Conservation (phyloP, 1,139 yeast species). For the Blastobotrys indianensis region DNA sequence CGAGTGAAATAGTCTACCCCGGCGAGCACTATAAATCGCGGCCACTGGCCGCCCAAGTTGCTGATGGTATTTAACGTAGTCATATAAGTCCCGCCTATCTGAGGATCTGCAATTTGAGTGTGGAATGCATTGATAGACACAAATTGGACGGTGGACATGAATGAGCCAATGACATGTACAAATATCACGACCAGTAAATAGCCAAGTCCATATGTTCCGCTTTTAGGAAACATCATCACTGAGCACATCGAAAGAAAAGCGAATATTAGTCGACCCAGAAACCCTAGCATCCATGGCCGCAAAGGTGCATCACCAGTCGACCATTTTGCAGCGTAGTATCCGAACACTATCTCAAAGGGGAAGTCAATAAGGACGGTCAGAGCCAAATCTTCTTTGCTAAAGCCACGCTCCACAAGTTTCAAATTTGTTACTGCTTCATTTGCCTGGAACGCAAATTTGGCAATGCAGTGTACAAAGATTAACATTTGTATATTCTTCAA, state of each 20-base stretch:
- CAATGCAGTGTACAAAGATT: constrained; percentile 65
- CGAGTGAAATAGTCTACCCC: constrained; percentile 74
- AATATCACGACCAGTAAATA: constrained; percentile 68
- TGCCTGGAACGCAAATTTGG: constrained; percentile 91
- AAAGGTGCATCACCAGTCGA: constrained; percentile 67
- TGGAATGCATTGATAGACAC: constrained; percentile 93
- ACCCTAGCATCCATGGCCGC: constrained; percentile 86
- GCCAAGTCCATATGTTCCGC: constrained; percentile 38
- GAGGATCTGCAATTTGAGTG: constrained; percentile 90
- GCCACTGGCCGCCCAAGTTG: constrained; percentile 98
- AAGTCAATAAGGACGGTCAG: constrained; percentile 89
- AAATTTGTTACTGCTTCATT: constrained; percentile 94
- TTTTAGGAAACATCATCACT: constrained; percentile 64
- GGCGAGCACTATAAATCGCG: constrained; percentile 67
- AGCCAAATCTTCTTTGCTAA: constrained; percentile 88
- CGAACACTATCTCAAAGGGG: constrained; percentile 92
- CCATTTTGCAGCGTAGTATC: constrained; percentile 96
- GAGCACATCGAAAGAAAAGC: constrained; percentile 72
- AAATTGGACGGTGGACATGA: constrained; percentile 92
- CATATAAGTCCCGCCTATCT: constrained; percentile 97
- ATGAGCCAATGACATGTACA: constrained; percentile 80
- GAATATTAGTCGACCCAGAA: constrained; percentile 73
- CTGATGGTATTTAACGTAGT: constrained; percentile 88
- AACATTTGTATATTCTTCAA: constrained; percentile 73
- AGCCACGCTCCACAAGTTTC: constrained; percentile 86